phyloP scores from a whole-genome alignment of 441 rosid genomes.

The Erysimum pusillum region DNA sequence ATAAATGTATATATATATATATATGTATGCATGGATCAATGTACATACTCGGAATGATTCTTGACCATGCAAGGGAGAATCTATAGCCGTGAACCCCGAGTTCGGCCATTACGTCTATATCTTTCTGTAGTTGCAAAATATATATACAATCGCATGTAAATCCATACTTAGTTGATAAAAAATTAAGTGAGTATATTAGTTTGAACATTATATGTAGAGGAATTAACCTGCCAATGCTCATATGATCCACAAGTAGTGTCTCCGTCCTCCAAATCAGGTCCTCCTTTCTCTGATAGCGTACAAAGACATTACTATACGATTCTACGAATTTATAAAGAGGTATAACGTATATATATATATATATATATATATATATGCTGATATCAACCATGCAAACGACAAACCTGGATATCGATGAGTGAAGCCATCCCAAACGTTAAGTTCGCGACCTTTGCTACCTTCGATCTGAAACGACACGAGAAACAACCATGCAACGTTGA shows the following conservation, averaged over 20 bases:
- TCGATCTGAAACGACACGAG: slow-evolving; percentile 31
- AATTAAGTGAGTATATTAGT: background rate
- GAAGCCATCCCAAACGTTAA: slow-evolving; percentile 45
- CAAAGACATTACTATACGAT: slow-evolving; percentile 22
- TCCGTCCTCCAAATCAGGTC: slow-evolving; percentile 33
- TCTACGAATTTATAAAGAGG: background rate
- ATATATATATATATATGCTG: too few species aligned
- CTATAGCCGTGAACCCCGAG: slow-evolving; percentile 32
- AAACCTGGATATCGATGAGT: background rate
- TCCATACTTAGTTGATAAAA: too few species aligned
- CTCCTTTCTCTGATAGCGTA: slow-evolving; percentile 30
- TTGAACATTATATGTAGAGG: background rate
- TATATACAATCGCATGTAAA: background rate
- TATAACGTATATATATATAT: too few species aligned
- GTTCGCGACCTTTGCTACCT: slow-evolving; percentile 26
- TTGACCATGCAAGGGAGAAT: slow-evolving; percentile 45
- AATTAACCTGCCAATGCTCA: slow-evolving; percentile 19
- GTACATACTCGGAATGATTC: slow-evolving; percentile 38
- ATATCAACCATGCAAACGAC: background rate
- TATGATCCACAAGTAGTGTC: slow-evolving; percentile 39
- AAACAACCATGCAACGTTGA: slow-evolving; percentile 1
- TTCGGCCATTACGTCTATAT: slow-evolving; percentile 16
- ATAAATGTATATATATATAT: too few species aligned
- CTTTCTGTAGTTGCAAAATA: slow-evolving; percentile 29
- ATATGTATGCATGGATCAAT: background rate